These are phyloP conservation scores for Chloropicon primus DNA, from an alignment of 139 green algal species.

Conservation along the genomic window DNA sequence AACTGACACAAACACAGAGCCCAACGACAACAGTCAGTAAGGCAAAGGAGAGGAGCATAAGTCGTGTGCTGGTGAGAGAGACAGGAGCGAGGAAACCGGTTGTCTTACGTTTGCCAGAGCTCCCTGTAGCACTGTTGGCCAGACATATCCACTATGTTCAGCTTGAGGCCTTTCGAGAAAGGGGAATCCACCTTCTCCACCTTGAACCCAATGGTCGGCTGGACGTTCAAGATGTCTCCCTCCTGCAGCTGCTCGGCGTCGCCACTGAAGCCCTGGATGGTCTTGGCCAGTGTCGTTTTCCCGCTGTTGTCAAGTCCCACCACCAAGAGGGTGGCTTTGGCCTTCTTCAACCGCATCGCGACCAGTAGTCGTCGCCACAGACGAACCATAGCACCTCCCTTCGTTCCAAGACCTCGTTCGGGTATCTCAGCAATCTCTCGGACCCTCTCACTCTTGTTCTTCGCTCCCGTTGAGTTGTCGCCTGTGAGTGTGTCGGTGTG, in stretches of 20 bases:
- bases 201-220: conserved; percentile 28
- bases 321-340: conserved; percentile 20
- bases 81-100: too few species aligned
- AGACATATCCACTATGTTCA: conserved; percentile 38
- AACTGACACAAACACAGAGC: background rate
- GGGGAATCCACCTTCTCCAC: conserved; percentile 24
- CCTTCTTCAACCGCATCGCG: conserved; percentile 2
- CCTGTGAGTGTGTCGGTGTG: too few species aligned
- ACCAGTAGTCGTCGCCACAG: background rate
- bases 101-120: conserved; percentile 24
- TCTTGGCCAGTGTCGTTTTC: conserved; percentile 27
- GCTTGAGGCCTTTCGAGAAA: conserved; percentile 12
- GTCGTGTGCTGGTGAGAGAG: background rate
- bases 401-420: too few species aligned
- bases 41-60: background rate
- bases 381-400: background rate
- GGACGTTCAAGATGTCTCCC: conserved; percentile 3
- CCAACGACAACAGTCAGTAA: background rate
- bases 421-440: too few species aligned
- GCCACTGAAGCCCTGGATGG: background rate
- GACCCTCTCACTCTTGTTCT: too few species aligned
- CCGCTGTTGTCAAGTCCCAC: conserved; percentile 29
- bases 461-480: too few species aligned
- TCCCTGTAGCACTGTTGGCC: conserved; percentile 28
- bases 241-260: background rate